phyloP scores from a whole-genome alignment of 257 asterid genomes.

The Scutellaria minor region DNA sequence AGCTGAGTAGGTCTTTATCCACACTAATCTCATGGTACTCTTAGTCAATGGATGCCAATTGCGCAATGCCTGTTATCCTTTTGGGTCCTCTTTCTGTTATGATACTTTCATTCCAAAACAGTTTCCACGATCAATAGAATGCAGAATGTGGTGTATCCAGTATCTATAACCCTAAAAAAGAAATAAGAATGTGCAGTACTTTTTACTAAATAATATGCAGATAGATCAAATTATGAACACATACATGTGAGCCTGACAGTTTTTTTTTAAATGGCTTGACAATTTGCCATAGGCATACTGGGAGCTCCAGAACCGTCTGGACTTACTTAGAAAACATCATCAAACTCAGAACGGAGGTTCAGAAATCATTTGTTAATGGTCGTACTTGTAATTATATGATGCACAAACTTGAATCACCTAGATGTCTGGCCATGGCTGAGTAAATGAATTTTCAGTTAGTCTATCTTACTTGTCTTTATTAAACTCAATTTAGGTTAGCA shows the following conservation, averaged over 20 bases:
- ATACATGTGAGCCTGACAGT: not conserved
- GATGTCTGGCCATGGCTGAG: constrained; percentile 7
- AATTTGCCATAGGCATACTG: constrained; percentile 3
- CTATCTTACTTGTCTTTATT: not conserved
- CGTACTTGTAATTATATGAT: not conserved
- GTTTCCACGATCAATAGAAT: not conserved
- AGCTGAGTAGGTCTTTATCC: constrained; percentile 12
- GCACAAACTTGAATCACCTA: not conserved
- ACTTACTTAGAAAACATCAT: constrained; percentile 4
- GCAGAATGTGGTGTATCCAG: constrained; percentile 1
- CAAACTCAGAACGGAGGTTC: not conserved
- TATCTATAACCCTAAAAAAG: not conserved
- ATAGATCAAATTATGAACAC: constrained; percentile 9
- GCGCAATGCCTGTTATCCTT: constrained; percentile 14
- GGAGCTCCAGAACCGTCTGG: not conserved
- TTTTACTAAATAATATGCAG: not conserved
- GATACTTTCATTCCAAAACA: not conserved
- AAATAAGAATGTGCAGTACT: not conserved
- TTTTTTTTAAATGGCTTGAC: not conserved
- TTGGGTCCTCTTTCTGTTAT: constrained; percentile 13
- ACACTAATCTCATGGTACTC: not conserved
- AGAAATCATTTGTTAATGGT: not conserved
- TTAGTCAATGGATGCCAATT: constrained; percentile 1
- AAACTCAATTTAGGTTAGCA: not conserved
- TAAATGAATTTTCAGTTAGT: not conserved